Conservation (phyloP, 2,329 filamentous ascomycete species). For the Sporothrix euskadiensis region DNA sequence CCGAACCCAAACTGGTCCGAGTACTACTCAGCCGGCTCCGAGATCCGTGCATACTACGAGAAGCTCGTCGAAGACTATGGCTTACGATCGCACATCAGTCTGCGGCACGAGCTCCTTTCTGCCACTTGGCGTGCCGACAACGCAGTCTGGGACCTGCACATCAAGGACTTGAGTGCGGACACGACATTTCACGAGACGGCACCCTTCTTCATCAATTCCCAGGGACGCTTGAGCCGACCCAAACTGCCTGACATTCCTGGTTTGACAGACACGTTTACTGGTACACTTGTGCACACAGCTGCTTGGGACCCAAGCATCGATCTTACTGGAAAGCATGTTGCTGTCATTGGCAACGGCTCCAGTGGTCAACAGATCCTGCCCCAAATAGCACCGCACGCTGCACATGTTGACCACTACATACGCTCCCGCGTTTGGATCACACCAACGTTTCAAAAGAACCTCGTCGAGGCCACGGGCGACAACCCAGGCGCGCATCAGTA, state of each 20-base stretch:
- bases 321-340: not conserved
- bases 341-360: constrained; percentile 5
- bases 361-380: constrained; percentile 7
- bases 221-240: not conserved
- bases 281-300: not conserved
- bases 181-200: not conserved
- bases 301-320: not conserved
- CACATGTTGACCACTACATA: constrained; percentile 29
- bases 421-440: constrained; percentile 29
- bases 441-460: constrained; percentile 20
- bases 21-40: constrained; percentile 30
- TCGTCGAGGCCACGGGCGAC: constrained; percentile 9
- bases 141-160: constrained; percentile 3
- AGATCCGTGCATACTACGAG: constrained; percentile 32
- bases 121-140: not conserved
- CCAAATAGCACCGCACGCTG: not conserved
- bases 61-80: constrained; percentile 24
- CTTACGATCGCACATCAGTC: constrained; percentile 6
- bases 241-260: not conserved
- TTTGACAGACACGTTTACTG: not conserved
- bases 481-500: constrained; percentile 14
- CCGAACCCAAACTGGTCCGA: constrained; percentile 31
- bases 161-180: not conserved
- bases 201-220: constrained; percentile 13
- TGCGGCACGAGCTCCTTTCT: constrained; percentile 2